Base-by-base conservation (phyloP, 768 basidiomycete genomes). In the Phanerodontia chrysosporium region DNA sequence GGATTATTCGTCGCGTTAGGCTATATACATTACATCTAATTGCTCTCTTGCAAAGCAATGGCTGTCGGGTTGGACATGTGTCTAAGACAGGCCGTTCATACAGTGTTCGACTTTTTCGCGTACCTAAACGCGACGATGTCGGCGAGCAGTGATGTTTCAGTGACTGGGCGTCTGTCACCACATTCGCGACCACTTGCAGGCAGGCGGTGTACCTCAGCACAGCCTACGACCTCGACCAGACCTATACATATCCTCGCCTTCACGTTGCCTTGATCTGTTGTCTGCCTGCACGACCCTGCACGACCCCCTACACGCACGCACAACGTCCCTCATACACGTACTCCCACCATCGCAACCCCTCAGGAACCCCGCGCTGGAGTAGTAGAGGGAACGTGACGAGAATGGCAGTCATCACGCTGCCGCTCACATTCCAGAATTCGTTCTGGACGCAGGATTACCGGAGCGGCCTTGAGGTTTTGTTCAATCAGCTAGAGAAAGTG, bases 401-500 rank as follows among this genome's bases (percentile, higher is more conserved):
- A 42, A 95, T 95, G 94, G 89, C 92, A 62, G 89, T 92, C 63
- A 76, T 96, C 62, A 90, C 92, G 45, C 83, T 95, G 67, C 94
- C 94, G n/a, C 78, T 92, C 59, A 82, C 83, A 16, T 97, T 97
- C 71, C 84, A 80, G 57, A 95, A 96, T 72, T 95, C 93, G 29
- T 97, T 97, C 77, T 97, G 95, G 95, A 83, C 93, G 16, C 88
- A 92, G 71, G 92, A 95, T 76, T 95, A 92, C 69, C 80, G 91
- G 46, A 83, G 76, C 59, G 95, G 94, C 32, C 80, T 97, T 28
- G 85, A 96, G 62, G 82, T 89, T 24, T 73, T 94, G 30, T 92
- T 84, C 69, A 72, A 68, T 45, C 87, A 90, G 72, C 83, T 94
- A 25, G 87, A 92, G 65, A 88, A 91, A 80, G 92, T 87, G 61